These are phyloP conservation scores for Clitopilus hobsonii DNA, from an alignment of 768 basidiomycete species.

Conservation along the genomic window DNA sequence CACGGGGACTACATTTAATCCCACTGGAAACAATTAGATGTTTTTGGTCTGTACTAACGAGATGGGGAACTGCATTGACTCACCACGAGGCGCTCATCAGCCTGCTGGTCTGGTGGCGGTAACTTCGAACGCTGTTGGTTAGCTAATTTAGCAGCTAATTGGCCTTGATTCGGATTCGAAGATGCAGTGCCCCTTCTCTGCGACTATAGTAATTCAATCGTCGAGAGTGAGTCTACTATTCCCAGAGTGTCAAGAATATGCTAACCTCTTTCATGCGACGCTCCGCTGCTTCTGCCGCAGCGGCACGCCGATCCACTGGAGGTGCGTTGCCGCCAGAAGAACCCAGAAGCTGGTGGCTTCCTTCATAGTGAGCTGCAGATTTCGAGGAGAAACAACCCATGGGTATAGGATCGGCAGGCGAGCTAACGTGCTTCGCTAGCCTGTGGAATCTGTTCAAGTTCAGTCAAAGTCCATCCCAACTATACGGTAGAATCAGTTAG, in stretches of 20 bases:
- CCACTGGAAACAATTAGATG: conserved; percentile 14
- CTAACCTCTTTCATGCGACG: conserved; percentile 53
- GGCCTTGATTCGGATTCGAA: conserved; percentile 44
- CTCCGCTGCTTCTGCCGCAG: conserved; percentile 59
- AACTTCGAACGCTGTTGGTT: conserved; percentile 27
- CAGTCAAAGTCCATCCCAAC: too few relatives aligned
- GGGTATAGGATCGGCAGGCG: background rate
- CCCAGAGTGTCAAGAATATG: conserved; percentile 6
- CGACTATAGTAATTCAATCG: conserved; percentile 26
- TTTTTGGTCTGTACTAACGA: background rate
- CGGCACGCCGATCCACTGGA: conserved; percentile 1
- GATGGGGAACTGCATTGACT: conserved; percentile 12
- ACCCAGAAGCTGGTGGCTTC: background rate
- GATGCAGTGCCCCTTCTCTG: conserved; percentile 37
- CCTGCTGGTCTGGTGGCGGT: conserved; percentile 26
- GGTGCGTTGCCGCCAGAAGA: background rate
- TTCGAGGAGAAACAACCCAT: background rate
- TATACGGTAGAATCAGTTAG: too few relatives aligned
- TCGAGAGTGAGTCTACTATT: conserved; percentile 8
- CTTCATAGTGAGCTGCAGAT: background rate
- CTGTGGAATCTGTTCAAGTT: too few relatives aligned
- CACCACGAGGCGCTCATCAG: conserved; percentile 23
- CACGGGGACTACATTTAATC: conserved; percentile 7
- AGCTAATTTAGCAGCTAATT: conserved; percentile 37
- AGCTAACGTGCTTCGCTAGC: too few relatives aligned